These are phyloP conservation scores for Xerocomus spinulosus DNA, from an alignment of 768 basidiomycete species.

Conservation along the genomic window DNA sequence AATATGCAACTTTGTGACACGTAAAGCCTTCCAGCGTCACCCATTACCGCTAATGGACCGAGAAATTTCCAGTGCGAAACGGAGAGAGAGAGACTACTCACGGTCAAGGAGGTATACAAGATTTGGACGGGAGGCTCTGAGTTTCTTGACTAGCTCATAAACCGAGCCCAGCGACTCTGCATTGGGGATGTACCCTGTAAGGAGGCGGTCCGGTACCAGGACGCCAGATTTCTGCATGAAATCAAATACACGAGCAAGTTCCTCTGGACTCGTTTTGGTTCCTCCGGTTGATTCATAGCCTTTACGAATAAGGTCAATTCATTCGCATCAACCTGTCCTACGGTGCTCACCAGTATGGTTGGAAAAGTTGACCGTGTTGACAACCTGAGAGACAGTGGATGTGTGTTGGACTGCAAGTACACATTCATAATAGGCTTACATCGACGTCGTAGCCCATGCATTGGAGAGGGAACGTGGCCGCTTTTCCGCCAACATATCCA, in stretches of 20 bases:
- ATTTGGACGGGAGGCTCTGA: slow-evolving; percentile 53
- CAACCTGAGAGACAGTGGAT: slow-evolving; percentile 43
- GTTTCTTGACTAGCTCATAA: slow-evolving; percentile 52
- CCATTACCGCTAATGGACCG: slow-evolving; percentile 72
- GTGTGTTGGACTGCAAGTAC: neutral
- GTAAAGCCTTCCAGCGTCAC: slow-evolving; percentile 86
- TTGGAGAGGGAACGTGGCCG: slow-evolving; percentile 73
- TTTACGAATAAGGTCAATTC: slow-evolving; percentile 24
- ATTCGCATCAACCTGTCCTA: too few relatives aligned
- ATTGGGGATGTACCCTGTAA: slow-evolving; percentile 91
- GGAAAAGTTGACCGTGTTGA: slow-evolving; percentile 92
- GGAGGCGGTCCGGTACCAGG: slow-evolving; percentile 61
- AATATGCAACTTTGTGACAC: slow-evolving; percentile 85
- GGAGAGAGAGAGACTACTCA: slow-evolving; percentile 38
- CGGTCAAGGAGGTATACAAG: slow-evolving; percentile 90
- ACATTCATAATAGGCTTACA: slow-evolving; percentile 41
- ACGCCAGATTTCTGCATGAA: slow-evolving; percentile 74
- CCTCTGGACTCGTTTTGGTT: slow-evolving; percentile 68
- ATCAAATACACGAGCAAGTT: slow-evolving; percentile 72
- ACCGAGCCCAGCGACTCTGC: slow-evolving; percentile 73
- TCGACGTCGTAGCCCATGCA: slow-evolving; percentile 95
- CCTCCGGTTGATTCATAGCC: slow-evolving; percentile 85
- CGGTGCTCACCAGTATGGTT: slow-evolving; percentile 76
- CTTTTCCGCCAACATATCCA: slow-evolving; percentile 90
- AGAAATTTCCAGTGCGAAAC: neutral